Evolutionary conservation across 192 early-diverging fungal genomes (phyloP).

Genomic region (Coemansia aciculifera): DNA sequence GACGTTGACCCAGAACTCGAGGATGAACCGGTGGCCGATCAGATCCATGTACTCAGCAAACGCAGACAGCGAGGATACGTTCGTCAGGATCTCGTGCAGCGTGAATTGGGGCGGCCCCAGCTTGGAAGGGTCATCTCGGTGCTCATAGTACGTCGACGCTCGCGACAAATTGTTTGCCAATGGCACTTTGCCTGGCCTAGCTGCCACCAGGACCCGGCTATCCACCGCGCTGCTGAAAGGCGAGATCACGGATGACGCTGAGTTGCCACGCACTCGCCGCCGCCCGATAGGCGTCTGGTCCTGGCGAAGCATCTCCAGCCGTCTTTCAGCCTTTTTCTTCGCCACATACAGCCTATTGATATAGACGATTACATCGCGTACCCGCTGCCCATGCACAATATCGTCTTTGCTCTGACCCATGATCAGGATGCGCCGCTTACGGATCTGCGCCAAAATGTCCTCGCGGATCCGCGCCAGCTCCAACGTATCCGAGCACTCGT

Average conservation of each 20-base stretch:
- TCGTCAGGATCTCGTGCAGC: conserved; percentile 63
- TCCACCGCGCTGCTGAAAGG: neutral
- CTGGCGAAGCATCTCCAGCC: conserved; percentile 59
- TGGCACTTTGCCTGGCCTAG: neutral
- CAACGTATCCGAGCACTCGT: conserved; percentile 60
- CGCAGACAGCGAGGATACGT: conserved; percentile 65
- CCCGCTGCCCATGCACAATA: conserved; percentile 77
- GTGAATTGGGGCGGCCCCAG: conserved; percentile 55
- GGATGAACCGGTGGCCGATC: conserved; percentile 59
- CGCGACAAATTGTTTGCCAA: conserved; percentile 12
- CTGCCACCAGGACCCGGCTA: neutral
- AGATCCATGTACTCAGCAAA: conserved; percentile 84
- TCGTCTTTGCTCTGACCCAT: conserved; percentile 68
- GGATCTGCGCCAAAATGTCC: conserved; percentile 72
- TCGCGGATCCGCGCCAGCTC: conserved; percentile 69
- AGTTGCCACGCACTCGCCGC: neutral
- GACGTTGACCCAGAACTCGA: conserved; percentile 76
- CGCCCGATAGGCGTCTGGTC: conserved; percentile 14
- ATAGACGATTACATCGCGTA: conserved; percentile 71
- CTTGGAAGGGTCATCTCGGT: conserved; percentile 42
- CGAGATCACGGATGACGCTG: neutral
- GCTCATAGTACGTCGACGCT: conserved; percentile 49
- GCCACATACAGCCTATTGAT: conserved; percentile 74
- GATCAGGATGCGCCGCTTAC: conserved; percentile 60
- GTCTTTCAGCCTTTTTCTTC: conserved; percentile 71